A percentile compares a stretch with the other conserved stretches of the same genome.
Evolutionary conservation across 169 alveolate species (phyloP).

Genomic region (Babesia bovis): DNA sequence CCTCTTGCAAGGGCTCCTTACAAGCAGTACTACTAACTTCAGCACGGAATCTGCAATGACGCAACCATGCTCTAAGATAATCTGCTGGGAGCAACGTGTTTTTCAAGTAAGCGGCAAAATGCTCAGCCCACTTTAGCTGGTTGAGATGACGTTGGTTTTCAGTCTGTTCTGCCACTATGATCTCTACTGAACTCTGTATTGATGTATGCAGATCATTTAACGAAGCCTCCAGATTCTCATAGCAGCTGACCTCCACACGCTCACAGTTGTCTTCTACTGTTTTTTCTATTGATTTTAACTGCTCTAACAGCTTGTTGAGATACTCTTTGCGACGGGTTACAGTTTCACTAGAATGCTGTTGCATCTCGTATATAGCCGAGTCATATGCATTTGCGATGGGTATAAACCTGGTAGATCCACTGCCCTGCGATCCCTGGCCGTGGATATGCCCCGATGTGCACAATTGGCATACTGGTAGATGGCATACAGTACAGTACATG

Average conservation of each 20-base stretch:
- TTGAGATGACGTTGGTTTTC: constrained; percentile 58
- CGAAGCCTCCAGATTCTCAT: constrained; percentile 53
- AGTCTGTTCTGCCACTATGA: constrained; percentile 50
- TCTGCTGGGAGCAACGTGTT: constrained; percentile 66
- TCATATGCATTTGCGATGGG: constrained; percentile 67
- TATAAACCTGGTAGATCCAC: constrained; percentile 25
- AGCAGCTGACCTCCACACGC: constrained; percentile 57
- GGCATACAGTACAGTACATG: constrained; percentile 78
- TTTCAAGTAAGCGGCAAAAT: constrained; percentile 50
- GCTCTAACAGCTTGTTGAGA: constrained; percentile 9
- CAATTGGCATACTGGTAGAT: constrained; percentile 80
- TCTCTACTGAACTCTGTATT: constrained; percentile 40
- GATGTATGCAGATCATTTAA: constrained; percentile 32
- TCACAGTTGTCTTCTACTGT: constrained; percentile 50
- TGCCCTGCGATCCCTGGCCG: constrained; percentile 29
- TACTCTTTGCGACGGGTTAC: constrained; percentile 28
- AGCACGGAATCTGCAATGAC: constrained; percentile 71
- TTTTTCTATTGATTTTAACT: constrained; percentile 12
- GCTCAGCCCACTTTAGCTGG: constrained; percentile 60
- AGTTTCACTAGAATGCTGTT: constrained; percentile 24
- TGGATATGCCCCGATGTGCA: constrained; percentile 82
- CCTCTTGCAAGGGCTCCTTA: constrained; percentile 36
- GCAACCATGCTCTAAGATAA: constrained; percentile 66
- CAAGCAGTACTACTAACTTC: constrained; percentile 30
- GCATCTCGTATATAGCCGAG: constrained; percentile 58